These are phyloP conservation scores for Solanum sitiens DNA, from an alignment of 257 asterid species.

Conservation along the genomic window DNA sequence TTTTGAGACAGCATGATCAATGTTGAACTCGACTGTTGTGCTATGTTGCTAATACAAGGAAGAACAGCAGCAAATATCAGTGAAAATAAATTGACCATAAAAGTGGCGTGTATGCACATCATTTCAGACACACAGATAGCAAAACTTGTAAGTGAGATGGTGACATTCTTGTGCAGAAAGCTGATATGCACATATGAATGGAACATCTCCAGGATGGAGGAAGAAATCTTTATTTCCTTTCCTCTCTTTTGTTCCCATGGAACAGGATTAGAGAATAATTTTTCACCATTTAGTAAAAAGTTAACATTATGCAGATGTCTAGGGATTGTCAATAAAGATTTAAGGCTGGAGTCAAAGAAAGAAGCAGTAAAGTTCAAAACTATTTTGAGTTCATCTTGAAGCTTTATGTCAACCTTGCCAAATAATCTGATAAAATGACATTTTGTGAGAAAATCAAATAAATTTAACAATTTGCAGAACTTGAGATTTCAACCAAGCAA, in stretches of 20 bases:
- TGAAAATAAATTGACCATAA: neutral
- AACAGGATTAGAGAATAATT: neutral
- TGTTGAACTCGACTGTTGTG: constrained; percentile 31
- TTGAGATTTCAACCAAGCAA: neutral
- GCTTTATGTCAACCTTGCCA: neutral
- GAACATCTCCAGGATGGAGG: neutral
- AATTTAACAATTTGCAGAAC: neutral
- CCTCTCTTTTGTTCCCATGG: neutral
- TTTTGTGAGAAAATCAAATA: neutral
- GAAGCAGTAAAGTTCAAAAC: neutral
- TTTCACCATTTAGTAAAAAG: neutral
- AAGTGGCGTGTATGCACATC: neutral
- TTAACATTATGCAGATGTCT: neutral
- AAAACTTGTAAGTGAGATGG: neutral
- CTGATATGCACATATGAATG: neutral
- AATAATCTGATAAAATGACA: neutral
- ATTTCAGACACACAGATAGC: neutral
- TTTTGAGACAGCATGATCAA: constrained; percentile 49
- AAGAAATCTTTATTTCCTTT: neutral
- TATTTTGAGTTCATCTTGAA: neutral
- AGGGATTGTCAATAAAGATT: neutral
- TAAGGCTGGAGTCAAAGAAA: neutral
- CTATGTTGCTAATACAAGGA: constrained; percentile 37
- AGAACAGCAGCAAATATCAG: neutral
- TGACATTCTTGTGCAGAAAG: neutral